Conservation (phyloP, 1,139 yeast species). For the Eremothecium sinecaudum region DNA sequence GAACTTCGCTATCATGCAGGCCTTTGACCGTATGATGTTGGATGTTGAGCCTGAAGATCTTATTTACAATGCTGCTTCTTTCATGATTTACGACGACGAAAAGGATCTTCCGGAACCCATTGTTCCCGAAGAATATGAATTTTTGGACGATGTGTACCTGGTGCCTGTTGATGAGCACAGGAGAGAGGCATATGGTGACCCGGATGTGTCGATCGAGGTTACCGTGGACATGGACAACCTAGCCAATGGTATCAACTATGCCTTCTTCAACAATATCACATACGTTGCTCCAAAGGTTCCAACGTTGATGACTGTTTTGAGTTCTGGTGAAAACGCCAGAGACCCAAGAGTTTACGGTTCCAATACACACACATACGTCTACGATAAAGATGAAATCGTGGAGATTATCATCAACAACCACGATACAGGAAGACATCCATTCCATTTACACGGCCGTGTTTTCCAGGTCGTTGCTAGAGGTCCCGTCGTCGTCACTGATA, state of each 20-base stretch:
- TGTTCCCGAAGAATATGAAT: conserved; percentile 38
- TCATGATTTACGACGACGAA: conserved; percentile 47
- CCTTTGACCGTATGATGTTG: conserved; percentile 69
- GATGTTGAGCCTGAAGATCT: conserved; percentile 60
- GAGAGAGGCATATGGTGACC: conserved; percentile 46
- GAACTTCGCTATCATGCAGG: conserved; percentile 72
- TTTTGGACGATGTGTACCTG: conserved; percentile 58
- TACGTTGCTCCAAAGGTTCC: conserved; percentile 77
- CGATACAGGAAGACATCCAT: conserved; percentile 79
- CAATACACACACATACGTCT: conserved; percentile 63
- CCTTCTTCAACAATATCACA: conserved; percentile 80
- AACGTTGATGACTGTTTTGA: conserved; percentile 60
- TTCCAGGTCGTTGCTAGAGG: conserved; percentile 63
- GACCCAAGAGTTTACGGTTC: conserved; percentile 63
- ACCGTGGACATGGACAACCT: conserved; percentile 72
- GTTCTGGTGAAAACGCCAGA: conserved; percentile 52
- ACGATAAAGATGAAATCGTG: conserved; percentile 58
- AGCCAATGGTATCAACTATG: conserved; percentile 76
- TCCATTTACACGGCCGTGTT: conserved; percentile 76
- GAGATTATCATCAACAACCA: conserved; percentile 61
- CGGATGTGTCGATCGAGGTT: conserved; percentile 56
- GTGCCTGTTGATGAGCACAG: conserved; percentile 41
- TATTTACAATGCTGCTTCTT: conserved; percentile 60
- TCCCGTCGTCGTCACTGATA: conserved; percentile 20
- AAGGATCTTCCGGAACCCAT: conserved; percentile 41